Conservation (phyloP, 2,329 filamentous ascomycete genomes). For the Colletotrichum sp. region DNA sequence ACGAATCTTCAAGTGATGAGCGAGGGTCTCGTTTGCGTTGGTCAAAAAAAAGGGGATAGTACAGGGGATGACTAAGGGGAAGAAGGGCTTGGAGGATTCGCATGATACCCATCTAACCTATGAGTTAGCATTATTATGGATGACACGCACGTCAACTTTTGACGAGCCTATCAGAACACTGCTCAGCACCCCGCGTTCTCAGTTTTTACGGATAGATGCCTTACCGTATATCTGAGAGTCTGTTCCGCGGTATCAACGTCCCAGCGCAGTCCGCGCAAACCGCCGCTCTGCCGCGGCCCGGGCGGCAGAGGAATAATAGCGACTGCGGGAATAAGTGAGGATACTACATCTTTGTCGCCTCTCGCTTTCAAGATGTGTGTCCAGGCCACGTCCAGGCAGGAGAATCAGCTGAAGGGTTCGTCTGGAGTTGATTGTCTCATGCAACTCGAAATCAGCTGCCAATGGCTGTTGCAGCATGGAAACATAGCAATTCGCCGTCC, state of each 20-base stretch:
- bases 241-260: background rate
- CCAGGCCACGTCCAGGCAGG: background rate
- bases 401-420: background rate
- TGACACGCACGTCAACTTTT: background rate
- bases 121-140: conserved; percentile 2
- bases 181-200: background rate
- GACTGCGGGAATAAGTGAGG: background rate
- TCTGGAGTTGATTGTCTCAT: background rate
- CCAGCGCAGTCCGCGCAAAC: background rate
- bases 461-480: background rate
- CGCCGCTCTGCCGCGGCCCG: background rate
- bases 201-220: background rate
- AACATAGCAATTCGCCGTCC: background rate
- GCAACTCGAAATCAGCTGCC: background rate
- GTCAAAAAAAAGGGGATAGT: background rate
- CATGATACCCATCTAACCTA: conserved; percentile 18
- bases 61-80: background rate
- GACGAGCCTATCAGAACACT: background rate
- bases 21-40: background rate
- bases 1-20: conserved; percentile 56
- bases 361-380: background rate
- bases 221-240: background rate
- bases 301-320: background rate
- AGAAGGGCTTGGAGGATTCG: background rate
- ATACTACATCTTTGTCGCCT: background rate